phyloP scores from a whole-genome alignment of 208 protist genomes.

The Leishmania braziliensis region DNA sequence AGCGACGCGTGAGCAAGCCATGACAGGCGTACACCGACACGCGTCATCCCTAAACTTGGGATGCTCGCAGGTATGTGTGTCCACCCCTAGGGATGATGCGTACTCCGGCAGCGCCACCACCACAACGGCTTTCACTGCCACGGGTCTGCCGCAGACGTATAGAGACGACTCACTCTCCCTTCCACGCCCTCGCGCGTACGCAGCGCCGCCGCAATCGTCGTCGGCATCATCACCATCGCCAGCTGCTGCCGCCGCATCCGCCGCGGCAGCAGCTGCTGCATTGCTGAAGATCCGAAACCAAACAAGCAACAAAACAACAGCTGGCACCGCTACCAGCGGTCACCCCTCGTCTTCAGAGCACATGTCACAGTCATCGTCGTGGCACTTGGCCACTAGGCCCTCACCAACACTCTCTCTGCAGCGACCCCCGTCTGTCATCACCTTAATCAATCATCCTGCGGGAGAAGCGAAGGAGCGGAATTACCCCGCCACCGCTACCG shows the following conservation, averaged over 20 bases:
- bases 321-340: background rate
- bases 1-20: background rate
- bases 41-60: background rate
- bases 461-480: background rate
- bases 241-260: background rate
- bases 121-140: background rate
- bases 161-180: background rate
- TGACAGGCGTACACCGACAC: background rate
- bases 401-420: background rate
- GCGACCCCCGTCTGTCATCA: background rate
- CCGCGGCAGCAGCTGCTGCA: constrained; percentile 11
- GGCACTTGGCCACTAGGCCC: background rate
- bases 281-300: constrained; percentile 13
- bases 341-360: background rate
- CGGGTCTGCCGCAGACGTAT: background rate
- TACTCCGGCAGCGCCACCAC: background rate
- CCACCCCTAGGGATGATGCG: background rate
- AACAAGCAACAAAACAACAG: background rate
- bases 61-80: background rate
- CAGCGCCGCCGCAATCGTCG: background rate
- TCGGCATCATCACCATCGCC: constrained; percentile 1
- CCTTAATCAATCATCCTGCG: background rate
- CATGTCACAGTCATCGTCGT: background rate
- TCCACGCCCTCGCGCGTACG: constrained; percentile 6
- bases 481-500: background rate